Base-by-base conservation (phyloP, 2,329 filamentous ascomycete species). In the Diplodia scrobiculata region DNA sequence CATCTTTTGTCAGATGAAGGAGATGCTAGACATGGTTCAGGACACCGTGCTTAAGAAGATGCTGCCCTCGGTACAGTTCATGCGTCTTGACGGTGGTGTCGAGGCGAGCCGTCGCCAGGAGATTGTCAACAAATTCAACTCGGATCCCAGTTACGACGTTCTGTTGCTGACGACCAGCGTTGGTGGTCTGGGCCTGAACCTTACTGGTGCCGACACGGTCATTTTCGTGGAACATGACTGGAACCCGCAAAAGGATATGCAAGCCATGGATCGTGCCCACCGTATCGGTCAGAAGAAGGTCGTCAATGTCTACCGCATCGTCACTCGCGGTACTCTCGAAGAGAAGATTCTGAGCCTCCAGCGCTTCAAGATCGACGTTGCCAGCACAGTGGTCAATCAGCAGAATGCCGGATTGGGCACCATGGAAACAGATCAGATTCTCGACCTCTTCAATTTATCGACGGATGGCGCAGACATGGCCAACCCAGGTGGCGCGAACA, bases 161-260 rank as follows among this genome's bases (percentile, higher is more conserved):
- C 82, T 99, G 54, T 86, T 99, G 6, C 83, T 99, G 69, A 99
- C 96, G 0, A 99, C 95, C 0, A 96, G 90, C 72, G 95, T 99
- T 53, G 95, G 95, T 76, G 95, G 95, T 69, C 83, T 99, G 1
- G 95, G 95, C 32, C 85, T 99, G 66, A 99, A 99, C 77, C 81
- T 99, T 70, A 99, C 95, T 0, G 95, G 95, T 71, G 95, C 95
- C 3, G 95, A 99, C 78, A 99, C 95, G 0, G 95, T 99, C 77
- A 99, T 99, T 72, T 99, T 99, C 73, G 96, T 99, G 34, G 95
- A 99, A 79, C 96, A 99, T 78, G 95, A 99, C 78, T 99, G 95
- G 95, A 99, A 99, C 76, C 95, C 95, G 36, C 95, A 99, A 76
- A 97, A 97, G 78, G 95, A 99, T 79, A 87, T 99, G 71, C 95